phyloP scores from a whole-genome alignment of 352 stramenopile species.

The Pilasporangium apinafurcum region DNA sequence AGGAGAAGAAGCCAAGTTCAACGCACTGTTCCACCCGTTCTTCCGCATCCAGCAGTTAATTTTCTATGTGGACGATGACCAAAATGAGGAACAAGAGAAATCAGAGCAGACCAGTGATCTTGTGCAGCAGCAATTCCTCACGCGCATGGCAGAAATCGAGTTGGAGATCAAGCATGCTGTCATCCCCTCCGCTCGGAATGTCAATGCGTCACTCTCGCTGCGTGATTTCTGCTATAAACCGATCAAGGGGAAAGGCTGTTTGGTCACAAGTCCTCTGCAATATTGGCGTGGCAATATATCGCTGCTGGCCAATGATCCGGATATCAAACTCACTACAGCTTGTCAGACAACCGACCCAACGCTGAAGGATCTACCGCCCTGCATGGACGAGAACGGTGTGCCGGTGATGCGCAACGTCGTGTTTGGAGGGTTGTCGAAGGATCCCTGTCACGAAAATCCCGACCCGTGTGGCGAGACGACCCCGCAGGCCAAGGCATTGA shows the following conservation, averaged over 20 bases:
- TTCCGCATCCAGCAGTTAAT: constrained; percentile 86
- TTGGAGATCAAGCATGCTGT: constrained; percentile 33
- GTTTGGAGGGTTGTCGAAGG: constrained; percentile 64
- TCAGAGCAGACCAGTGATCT: constrained; percentile 31
- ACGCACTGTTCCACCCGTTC: constrained; percentile 78
- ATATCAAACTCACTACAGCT: constrained; percentile 83
- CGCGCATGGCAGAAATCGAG: constrained; percentile 61
- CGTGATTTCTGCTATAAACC: constrained; percentile 77
- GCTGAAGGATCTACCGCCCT: constrained; percentile 53
- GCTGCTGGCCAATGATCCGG: constrained; percentile 52
- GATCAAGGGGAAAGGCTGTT: constrained; percentile 70
- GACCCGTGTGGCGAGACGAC: constrained; percentile 82
- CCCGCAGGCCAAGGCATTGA: constrained; percentile 62
- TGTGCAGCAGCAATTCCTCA: constrained; percentile 49
- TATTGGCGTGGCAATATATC: constrained; percentile 64
- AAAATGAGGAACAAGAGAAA: constrained; percentile 1
- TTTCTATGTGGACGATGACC: constrained; percentile 48
- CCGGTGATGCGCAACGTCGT: constrained; percentile 87
- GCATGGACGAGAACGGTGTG: constrained; percentile 88
- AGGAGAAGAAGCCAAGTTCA: constrained; percentile 64
- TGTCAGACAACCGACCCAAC: constrained; percentile 71
- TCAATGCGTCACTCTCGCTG: constrained; percentile 33
- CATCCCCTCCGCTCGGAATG: constrained; percentile 12
- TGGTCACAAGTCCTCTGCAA: constrained; percentile 80
- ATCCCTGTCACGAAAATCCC: constrained; percentile 67